These are phyloP conservation scores for Haplographium delicatum DNA, from an alignment of 495 filamentous ascomycete genomes.

Conservation along the genomic window DNA sequence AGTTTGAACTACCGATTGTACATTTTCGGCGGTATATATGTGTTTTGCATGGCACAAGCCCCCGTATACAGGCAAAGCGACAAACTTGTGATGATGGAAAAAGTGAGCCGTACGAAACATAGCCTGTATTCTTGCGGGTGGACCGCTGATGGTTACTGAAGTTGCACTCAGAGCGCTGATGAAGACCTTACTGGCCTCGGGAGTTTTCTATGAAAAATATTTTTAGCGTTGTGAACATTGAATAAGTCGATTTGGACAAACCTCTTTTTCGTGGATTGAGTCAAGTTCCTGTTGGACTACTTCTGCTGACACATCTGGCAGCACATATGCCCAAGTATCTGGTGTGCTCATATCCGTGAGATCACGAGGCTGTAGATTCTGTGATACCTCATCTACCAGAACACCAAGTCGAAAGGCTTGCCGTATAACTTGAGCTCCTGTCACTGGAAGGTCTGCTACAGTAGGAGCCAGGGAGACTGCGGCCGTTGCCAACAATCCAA, in stretches of 20 bases:
- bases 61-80: conserved; percentile 18
- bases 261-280: conserved; percentile 24
- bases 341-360: conserved; percentile 5
- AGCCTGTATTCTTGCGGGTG: conserved; percentile 35
- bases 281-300: conserved; percentile 35
- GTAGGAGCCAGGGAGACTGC: conserved; percentile 34
- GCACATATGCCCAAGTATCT: conserved; percentile 39
- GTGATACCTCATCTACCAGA: conserved; percentile 31
- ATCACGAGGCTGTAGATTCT: conserved; percentile 30
- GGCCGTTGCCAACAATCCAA: conserved; percentile 33
- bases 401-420: conserved; percentile 36
- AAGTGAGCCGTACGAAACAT: conserved; percentile 28
- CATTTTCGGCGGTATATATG: conserved; percentile 32
- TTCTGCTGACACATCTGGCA: conserved; percentile 28
- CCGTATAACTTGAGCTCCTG: conserved; percentile 31
- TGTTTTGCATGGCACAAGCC: conserved; percentile 41
- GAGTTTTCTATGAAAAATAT: conserved; percentile 38
- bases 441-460: conserved; percentile 25
- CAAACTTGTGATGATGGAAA: conserved; percentile 29
- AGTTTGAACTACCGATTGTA: conserved; percentile 21
- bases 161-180: background rate
- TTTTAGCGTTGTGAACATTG: conserved; percentile 16
- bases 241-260: conserved; percentile 3
- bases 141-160: conserved; percentile 1
- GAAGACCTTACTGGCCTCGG: conserved; percentile 29